Percentiles rank a stretch among this genome's conserved stretches.
Conservation (phyloP, 305 asterid species). For the Andrographis paniculata region DNA sequence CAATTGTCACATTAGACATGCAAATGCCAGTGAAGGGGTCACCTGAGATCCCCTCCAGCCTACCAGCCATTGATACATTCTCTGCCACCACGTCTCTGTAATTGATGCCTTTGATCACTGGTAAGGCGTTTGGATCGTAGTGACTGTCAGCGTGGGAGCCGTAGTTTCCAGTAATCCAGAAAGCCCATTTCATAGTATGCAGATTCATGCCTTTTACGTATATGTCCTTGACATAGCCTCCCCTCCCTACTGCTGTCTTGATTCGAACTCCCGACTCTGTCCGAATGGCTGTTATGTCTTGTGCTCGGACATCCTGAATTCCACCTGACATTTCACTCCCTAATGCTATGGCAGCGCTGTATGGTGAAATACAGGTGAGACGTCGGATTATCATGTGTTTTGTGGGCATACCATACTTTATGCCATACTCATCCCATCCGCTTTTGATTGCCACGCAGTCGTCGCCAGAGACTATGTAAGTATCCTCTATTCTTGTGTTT, state of each 20-base stretch:
- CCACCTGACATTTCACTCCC: constrained; percentile 67
- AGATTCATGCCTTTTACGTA: constrained; percentile 39
- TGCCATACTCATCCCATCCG: constrained; percentile 98
- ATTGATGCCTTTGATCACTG: constrained; percentile 58
- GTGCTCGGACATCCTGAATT: constrained; percentile 35
- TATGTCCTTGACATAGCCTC: constrained; percentile 39
- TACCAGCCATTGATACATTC: constrained; percentile 48
- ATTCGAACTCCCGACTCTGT: constrained; percentile 44
- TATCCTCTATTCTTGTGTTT: constrained; percentile 70
- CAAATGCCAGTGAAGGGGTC: constrained; percentile 72
- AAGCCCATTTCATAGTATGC: constrained; percentile 55
- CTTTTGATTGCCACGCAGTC: constrained; percentile 86
- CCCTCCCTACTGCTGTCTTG: constrained; percentile 42
- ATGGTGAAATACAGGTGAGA: constrained; percentile 86
- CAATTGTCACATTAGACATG: constrained; percentile 62
- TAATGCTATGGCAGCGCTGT: constrained; percentile 79
- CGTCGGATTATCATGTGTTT: constrained; percentile 54
- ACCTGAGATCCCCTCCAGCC: constrained; percentile 67
- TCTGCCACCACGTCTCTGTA: constrained; percentile 56
- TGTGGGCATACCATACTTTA: constrained; percentile 73
- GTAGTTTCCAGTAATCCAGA: constrained; percentile 62
- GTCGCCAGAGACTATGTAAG: constrained; percentile 76
- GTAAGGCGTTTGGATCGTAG: constrained; percentile 53
- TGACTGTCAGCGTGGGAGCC: constrained; percentile 53
- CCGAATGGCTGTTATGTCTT: constrained; percentile 35